These are phyloP conservation scores for Mycena crocata DNA, from an alignment of 768 basidiomycete genomes.

Conservation along the genomic window DNA sequence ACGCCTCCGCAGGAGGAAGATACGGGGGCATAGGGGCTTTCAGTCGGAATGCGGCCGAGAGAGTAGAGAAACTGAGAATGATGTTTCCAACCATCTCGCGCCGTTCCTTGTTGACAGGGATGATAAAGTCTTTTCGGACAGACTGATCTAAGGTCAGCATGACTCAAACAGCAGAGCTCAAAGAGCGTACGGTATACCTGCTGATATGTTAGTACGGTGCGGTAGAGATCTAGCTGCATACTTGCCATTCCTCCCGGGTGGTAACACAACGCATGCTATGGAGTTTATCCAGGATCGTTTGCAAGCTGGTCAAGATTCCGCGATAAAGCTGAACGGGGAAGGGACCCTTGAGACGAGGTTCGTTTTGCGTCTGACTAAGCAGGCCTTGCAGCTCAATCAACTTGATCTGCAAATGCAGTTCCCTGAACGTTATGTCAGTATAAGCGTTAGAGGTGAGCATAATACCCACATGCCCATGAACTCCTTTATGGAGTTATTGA, in stretches of 20 bases:
- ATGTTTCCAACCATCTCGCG: conserved; percentile 97
- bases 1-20: conserved; percentile 91
- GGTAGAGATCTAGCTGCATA: conserved; percentile 27
- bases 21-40: conserved; percentile 97
- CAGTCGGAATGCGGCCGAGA: conserved; percentile 82
- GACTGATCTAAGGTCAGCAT: conserved; percentile 56
- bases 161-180: not conserved
- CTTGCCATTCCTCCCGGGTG: conserved; percentile 92
- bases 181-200: conserved; percentile 77
- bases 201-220: conserved; percentile 14
- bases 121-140: conserved; percentile 87
- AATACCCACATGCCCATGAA: conserved; percentile 90
- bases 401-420: conserved; percentile 92
- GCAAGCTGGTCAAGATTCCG: conserved; percentile 82
- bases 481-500: conserved; percentile 77
- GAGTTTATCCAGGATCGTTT: conserved; percentile 87
- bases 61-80: conserved; percentile 86
- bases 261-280: conserved; percentile 99
- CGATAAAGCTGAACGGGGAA: conserved; percentile 91
- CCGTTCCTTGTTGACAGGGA: conserved; percentile 90
- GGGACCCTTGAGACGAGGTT: conserved; percentile 95
- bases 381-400: conserved; percentile 87
- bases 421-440: conserved; percentile 63
- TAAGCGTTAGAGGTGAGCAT: not conserved
- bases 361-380: conserved; percentile 90